phyloP scores from a whole-genome alignment of 1,284 basidiomycete genomes.

The Peniophora sp. region DNA sequence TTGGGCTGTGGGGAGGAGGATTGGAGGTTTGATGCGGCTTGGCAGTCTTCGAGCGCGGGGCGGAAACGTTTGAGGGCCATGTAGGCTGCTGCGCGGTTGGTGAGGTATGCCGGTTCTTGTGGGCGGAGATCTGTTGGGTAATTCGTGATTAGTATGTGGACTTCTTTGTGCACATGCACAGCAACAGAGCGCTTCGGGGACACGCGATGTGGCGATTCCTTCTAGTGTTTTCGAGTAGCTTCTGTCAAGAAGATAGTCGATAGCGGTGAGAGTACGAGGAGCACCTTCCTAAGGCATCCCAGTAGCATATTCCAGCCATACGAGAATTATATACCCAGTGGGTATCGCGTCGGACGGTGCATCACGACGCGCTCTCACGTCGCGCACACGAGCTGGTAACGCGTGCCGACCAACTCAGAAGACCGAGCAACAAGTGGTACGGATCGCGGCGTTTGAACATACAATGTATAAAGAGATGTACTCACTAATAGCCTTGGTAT shows the following conservation, averaged over 20 bases:
- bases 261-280: background rate
- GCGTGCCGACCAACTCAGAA: too few relatives aligned
- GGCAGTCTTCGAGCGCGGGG: slow-evolving; percentile 71
- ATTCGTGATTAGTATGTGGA: too few relatives aligned
- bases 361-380: too few relatives aligned
- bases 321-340: too few relatives aligned
- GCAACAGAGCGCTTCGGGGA: background rate
- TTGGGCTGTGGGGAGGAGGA: slow-evolving; percentile 42
- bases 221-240: background rate
- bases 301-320: too few relatives aligned
- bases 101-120: slow-evolving; percentile 67
- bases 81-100: slow-evolving; percentile 82
- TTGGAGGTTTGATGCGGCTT: slow-evolving; percentile 64
- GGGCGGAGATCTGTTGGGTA: slow-evolving; percentile 48
- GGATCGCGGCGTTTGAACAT: too few relatives aligned
- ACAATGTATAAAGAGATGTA: slow-evolving; percentile 1
- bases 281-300: too few relatives aligned
- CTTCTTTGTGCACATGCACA: too few relatives aligned
- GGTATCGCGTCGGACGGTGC: too few relatives aligned
- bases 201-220: background rate
- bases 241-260: background rate
- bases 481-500: slow-evolving; percentile 65
- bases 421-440: too few relatives aligned
- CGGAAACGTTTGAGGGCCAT: slow-evolving; percentile 77
- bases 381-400: too few relatives aligned